phyloP scores from a whole-genome alignment of 1,284 basidiomycete species.

The Gymnopus androsaceus region DNA sequence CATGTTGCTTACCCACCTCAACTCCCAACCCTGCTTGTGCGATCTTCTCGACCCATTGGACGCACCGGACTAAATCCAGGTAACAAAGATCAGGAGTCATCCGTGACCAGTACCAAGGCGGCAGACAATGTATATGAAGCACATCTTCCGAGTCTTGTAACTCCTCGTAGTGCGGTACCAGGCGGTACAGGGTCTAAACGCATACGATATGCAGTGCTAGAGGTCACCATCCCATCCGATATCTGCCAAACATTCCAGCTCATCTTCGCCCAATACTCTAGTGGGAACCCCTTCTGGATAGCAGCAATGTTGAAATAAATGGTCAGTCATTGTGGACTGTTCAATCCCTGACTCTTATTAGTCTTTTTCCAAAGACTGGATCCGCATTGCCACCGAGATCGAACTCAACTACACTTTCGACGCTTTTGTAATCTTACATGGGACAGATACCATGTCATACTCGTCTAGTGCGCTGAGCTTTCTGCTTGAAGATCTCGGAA shows the following conservation, averaged over 20 bases:
- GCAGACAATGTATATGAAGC: conserved; percentile 68
- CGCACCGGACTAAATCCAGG: conserved; percentile 39
- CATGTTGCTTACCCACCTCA: conserved; percentile 26
- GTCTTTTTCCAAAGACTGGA: conserved; percentile 63
- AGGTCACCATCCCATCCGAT: conserved; percentile 47
- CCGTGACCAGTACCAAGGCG: conserved; percentile 43
- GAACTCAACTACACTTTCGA: conserved; percentile 91
- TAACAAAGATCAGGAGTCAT: conserved; percentile 21
- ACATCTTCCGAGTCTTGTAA: conserved; percentile 72
- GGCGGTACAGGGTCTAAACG: conserved; percentile 65
- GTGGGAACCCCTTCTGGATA: conserved; percentile 88
- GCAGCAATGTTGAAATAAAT: conserved; percentile 82
- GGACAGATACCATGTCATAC: conserved; percentile 93
- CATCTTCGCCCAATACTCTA: conserved; percentile 35
- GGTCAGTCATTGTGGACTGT: conserved; percentile 41
- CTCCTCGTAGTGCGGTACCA: conserved; percentile 65
- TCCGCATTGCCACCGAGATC: conserved; percentile 86
- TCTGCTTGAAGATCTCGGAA: conserved; percentile 87
- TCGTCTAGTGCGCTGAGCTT: conserved; percentile 87
- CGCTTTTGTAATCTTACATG: conserved; percentile 89
- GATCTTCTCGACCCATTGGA: conserved; percentile 73
- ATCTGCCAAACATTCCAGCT: neutral
- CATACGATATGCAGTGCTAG: conserved; percentile 78
- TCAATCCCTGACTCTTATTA: conserved; percentile 15
- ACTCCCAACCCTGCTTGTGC: conserved; percentile 61